Evolutionary conservation across 371 early-diverging fungal genomes (phyloP).

Genomic region (Syncephalastrum sp.): DNA sequence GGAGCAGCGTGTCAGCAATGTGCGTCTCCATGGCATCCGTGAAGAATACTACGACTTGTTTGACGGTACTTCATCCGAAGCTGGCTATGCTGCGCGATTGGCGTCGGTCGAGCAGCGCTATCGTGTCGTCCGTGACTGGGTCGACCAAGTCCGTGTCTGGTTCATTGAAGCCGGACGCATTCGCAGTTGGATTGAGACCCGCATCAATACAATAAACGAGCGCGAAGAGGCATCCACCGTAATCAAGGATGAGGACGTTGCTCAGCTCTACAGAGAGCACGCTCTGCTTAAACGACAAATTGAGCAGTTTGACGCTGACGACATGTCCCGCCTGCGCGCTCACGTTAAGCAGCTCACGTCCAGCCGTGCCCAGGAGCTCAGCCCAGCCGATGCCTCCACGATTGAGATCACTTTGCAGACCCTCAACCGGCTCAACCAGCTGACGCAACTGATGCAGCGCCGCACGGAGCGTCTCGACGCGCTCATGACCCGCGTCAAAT

Average conservation of each 20-base stretch:
- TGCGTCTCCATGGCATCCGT: constrained; percentile 26
- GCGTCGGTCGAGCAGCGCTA: constrained; percentile 28
- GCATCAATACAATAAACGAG: constrained; percentile 33
- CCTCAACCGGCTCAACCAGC: constrained; percentile 28
- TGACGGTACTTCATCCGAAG: constrained; percentile 10
- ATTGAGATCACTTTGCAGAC: constrained; percentile 47
- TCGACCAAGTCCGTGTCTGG: constrained; percentile 56
- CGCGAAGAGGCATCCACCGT: constrained; percentile 19
- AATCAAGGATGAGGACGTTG: constrained; percentile 16
- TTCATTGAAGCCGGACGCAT: constrained; percentile 53
- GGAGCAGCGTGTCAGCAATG: constrained; percentile 34
- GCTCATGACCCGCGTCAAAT: constrained; percentile 24
- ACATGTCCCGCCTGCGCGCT: constrained; percentile 48
- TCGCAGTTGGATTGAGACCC: constrained; percentile 46
- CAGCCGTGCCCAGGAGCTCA: constrained; percentile 22
- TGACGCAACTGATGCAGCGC: constrained; percentile 27
- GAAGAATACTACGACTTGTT: constrained; percentile 34
- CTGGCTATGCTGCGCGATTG: constrained; percentile 18
- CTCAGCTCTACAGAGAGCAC: constrained; percentile 30
- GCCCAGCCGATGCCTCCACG: constrained; percentile 50
- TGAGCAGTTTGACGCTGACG: constrained; percentile 50
- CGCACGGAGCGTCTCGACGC: constrained; percentile 23
- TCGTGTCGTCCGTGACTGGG: constrained; percentile 40
- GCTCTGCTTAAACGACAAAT: constrained; percentile 41
- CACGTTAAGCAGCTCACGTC: constrained; percentile 40